phyloP scores from a whole-genome alignment of 345 rosid genomes.

The Cardamine chenopodiifolia region DNA sequence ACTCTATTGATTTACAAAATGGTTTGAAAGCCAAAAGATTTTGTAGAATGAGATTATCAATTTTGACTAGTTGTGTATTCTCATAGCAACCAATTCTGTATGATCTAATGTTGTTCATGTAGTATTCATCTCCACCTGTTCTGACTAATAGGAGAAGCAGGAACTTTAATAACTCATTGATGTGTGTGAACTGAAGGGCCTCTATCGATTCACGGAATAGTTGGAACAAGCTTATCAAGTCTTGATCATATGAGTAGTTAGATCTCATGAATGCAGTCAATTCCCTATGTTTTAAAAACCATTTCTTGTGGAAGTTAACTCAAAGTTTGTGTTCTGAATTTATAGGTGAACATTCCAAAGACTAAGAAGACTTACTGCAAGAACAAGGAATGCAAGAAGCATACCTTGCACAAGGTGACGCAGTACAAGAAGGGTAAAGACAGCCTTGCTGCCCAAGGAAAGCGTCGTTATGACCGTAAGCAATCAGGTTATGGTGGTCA shows the following conservation, averaged over 20 bases:
- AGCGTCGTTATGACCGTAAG: slow-evolving; percentile 83
- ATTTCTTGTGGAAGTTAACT: too few relatives aligned
- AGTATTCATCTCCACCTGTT: too few relatives aligned
- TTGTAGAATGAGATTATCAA: too few relatives aligned
- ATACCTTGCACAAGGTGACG: slow-evolving; percentile 87
- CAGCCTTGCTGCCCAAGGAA: slow-evolving; percentile 84
- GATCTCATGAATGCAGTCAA: too few relatives aligned
- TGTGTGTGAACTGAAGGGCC: too few relatives aligned
- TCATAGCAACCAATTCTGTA: too few relatives aligned
- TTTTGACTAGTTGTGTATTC: too few relatives aligned
- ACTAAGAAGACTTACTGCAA: slow-evolving; percentile 84
- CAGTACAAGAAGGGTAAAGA: slow-evolving; percentile 93
- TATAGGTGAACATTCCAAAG: slow-evolving; percentile 84
- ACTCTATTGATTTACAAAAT: too few relatives aligned
- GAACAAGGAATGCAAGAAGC: slow-evolving; percentile 88
- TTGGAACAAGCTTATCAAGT: not conserved
- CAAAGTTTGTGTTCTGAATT: not conserved
- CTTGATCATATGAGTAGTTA: not conserved
- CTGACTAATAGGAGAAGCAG: not conserved
- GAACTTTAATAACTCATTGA: not conserved
- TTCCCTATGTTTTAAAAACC: too few relatives aligned
- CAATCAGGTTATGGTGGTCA: slow-evolving; percentile 94
- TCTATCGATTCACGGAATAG: not conserved
- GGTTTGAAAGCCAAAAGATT: too few relatives aligned
- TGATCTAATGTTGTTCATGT: too few relatives aligned